Evolutionary conservation across 768 basidiomycete genomes (phyloP).

Genomic region (Crepidotus variabilis): DNA sequence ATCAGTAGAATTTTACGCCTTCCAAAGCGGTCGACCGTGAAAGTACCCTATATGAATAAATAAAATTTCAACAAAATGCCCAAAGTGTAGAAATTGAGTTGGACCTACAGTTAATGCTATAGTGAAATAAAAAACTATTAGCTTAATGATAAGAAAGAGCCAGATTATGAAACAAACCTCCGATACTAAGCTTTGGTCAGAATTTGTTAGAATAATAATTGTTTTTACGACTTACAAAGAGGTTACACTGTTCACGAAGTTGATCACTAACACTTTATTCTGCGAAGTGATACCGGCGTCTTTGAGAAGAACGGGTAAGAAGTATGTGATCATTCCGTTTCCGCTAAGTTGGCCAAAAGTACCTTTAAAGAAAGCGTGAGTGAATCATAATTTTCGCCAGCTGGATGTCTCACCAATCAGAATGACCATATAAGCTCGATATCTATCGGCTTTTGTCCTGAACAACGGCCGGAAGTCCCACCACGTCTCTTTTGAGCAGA

Average conservation of each 20-base stretch:
- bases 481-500: too few relatives aligned
- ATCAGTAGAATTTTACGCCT: constrained; percentile 41
- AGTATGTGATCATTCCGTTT: constrained; percentile 48
- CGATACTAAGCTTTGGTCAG: constrained; percentile 21
- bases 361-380: constrained; percentile 17
- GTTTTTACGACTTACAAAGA: constrained; percentile 31
- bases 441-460: constrained; percentile 39
- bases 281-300: constrained; percentile 45
- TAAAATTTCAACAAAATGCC: not conserved
- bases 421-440: constrained; percentile 47
- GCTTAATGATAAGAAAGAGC: not conserved
- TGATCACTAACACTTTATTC: constrained; percentile 37
- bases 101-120: constrained; percentile 26
- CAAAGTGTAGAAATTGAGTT: not conserved
- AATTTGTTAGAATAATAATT: not conserved
- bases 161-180: constrained; percentile 22
- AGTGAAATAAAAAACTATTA: not conserved
- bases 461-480: constrained; percentile 57
- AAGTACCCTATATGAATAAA: constrained; percentile 31
- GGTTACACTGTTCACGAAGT: constrained; percentile 50
- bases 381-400: too few relatives aligned
- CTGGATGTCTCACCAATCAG: constrained; percentile 33
- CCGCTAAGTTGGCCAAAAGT: constrained; percentile 40
- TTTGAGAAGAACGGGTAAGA: constrained; percentile 40
- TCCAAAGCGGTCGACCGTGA: constrained; percentile 45